Evolutionary conservation across 768 basidiomycete genomes (phyloP), one percentile per base, ranked within the genome.

Genomic region (Cubamyces sp.): DNA sequence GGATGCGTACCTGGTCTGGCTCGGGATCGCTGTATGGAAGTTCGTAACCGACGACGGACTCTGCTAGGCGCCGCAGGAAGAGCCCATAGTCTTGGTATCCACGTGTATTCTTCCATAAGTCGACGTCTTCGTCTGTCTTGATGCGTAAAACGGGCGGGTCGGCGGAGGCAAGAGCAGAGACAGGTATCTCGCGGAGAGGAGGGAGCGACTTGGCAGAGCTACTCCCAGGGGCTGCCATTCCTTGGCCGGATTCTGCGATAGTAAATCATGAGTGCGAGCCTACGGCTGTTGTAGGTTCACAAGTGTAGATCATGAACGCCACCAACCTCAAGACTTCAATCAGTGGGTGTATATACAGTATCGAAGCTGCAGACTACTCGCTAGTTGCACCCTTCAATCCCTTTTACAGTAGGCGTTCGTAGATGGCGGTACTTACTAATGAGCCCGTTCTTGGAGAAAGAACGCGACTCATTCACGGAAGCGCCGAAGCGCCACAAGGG

Each of bases 1-100:
- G 14, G 48, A 49, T 42, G 41, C 54, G 56, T 45, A 77, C 77
- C 65, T 70, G 54, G 54, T 70, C 71, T 23, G 61, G 64, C 16
- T 60, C 37, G 15, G 67, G 23, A 43, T 66, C 64, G 11, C 42
- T 68, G 70, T 73, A 79, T 37, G 87, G 83, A 30, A 91, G 78
- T 55, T 73, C 74, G 55, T 79, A 74, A 26, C 90, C 92, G 8
- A 88, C 86, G 9, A 96, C 90, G 5, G 91, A 82, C 63, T 92
- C 88, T 60, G 84, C 92, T 43, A 96, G 76, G 48, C 90, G 82
- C 21, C 84, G 85, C 30, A 96, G 76, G 75, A 95, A 96, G 21
- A 90, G 68, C 43, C 81, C 81, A 70, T 88, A 94, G 66, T 91
- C 90, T 60, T 77, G 75, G 70, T 91, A 96, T 0, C 91, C 90